phyloP scores from a whole-genome alignment of 225 moss, liverwort and hornwort species.

The Antitrichia curtipendula region DNA sequence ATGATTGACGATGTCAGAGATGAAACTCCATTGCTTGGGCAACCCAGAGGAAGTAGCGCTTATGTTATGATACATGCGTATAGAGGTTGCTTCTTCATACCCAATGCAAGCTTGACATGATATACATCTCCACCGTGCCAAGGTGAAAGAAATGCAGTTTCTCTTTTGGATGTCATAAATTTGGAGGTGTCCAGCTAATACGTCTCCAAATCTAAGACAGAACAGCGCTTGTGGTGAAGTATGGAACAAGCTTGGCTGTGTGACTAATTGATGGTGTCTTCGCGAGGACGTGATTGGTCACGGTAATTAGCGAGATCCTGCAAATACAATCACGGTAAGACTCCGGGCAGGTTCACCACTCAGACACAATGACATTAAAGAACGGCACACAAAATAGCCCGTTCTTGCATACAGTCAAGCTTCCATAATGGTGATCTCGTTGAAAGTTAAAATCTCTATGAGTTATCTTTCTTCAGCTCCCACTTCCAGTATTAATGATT shows the following conservation, averaged over 20 bases:
- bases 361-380: background rate
- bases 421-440: background rate
- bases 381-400: background rate
- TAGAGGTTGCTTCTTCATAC: background rate
- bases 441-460: background rate
- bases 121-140: background rate
- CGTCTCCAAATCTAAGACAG: background rate
- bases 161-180: background rate
- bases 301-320: conserved; percentile 28
- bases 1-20: background rate
- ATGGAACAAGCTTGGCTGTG: background rate
- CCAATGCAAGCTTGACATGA: background rate
- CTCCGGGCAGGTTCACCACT: background rate
- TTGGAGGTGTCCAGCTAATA: background rate
- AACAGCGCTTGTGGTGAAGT: background rate
- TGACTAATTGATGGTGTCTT: background rate
- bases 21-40: background rate
- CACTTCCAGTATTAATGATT: too few species aligned
- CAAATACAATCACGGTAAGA: background rate
- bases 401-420: background rate
- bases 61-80: background rate
- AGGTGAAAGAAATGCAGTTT: background rate
- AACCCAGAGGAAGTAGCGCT: background rate
- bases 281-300: conserved; percentile 9
- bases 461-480: background rate